phyloP scores from a whole-genome alignment of 495 filamentous ascomycete genomes.

The Neurospora tetrasperma region DNA sequence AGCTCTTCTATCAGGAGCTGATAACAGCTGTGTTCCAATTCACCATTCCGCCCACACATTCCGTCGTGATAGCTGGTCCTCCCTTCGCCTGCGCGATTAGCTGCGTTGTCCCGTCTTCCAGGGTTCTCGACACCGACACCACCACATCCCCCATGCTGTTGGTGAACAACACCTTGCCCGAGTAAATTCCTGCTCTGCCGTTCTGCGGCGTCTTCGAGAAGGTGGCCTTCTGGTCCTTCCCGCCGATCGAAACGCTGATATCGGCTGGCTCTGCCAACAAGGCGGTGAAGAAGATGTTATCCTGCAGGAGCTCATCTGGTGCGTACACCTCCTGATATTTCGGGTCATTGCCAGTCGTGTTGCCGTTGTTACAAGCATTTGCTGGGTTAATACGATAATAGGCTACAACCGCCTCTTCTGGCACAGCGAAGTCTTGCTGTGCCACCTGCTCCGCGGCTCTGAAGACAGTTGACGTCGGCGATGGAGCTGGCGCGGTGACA shows the following conservation, averaged over 20 bases:
- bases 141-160: constrained; percentile 12
- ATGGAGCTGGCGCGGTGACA: not conserved
- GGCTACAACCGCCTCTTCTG: constrained; percentile 5
- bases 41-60: not conserved
- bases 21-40: not conserved
- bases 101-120: not conserved
- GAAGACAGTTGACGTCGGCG: not conserved
- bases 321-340: constrained; percentile 7
- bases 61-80: not conserved
- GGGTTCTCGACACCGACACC: constrained; percentile 7
- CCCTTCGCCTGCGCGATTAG: not conserved
- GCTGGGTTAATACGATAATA: constrained; percentile 15
- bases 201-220: constrained; percentile 4
- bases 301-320: constrained; percentile 8
- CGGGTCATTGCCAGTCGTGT: constrained; percentile 11
- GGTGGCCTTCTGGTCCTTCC: not conserved
- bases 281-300: constrained; percentile 17
- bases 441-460: not conserved
- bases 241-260: constrained; percentile 12
- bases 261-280: constrained; percentile 11
- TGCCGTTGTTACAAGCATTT: constrained; percentile 11
- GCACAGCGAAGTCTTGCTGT: not conserved
- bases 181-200: constrained; percentile 11
- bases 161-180: constrained; percentile 12
- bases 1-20: not conserved